Base-by-base conservation (phyloP, 2,329 filamentous ascomycete genomes). In the Coniochaeta hoffmannii region DNA sequence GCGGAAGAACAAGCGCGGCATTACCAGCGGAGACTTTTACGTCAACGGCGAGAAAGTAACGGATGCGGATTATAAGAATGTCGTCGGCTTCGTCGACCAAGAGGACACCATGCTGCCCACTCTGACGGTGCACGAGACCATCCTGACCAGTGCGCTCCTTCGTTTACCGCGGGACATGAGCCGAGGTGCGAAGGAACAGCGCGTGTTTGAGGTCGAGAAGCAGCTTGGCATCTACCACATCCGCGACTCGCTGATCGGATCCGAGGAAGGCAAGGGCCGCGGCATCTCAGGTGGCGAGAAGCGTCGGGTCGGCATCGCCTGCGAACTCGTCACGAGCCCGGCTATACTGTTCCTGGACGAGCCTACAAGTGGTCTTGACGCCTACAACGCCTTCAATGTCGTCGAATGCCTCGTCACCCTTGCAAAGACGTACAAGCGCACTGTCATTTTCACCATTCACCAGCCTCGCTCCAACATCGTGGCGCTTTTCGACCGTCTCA, bases 381-480 rank as follows among this genome's bases (percentile, higher is more conserved):
- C 94, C 1, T 99, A 86, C 77, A 99, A 99, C 67, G 95, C 95
- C 6, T 99, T 94, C 77, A 99, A 99, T 61, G 94, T 99, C 36
- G 85, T 99, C 26, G 94, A 99, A 69, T 97, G 92, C 65, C 80
- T 99, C 10, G 93, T 97, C 36, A 96, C 88, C 1, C 75, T 99
- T 46, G 94, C 95, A 53, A 97, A 96, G 76, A 94, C 86, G 41
- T 99, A 97, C 75, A 95, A 97, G 73, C 83, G 95, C 58, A 99
- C 95, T 1, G 91, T 99, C 55, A 88, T 99, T 59, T 97, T 99
- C 73, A 99, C 94, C 14, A 99, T 99, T 60, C 94, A 99, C 69
- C 94, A 99, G 66, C 94, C 94, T 35, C 85, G 95, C 62, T 99
- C 94, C 11, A 99, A 99, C 71, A 99, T 99, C 65, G 94, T 97